Percentiles rank a stretch among this genome's conserved stretches.
Evolutionary conservation across 2,329 filamentous ascomycete genomes (phyloP).

Genomic region (Fusarium bulbicola): DNA sequence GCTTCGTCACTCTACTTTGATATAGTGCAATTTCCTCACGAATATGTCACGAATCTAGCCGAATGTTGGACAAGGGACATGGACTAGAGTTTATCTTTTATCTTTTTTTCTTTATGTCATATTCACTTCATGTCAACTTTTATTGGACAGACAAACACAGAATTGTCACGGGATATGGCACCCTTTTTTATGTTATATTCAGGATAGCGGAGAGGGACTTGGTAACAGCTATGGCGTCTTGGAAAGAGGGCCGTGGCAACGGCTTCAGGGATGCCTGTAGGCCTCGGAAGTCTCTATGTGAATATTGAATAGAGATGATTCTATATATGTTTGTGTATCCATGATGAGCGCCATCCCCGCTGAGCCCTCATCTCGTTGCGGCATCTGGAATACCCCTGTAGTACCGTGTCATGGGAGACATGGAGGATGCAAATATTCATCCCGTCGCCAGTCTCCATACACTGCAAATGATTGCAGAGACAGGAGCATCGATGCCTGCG

Average conservation of each 20-base stretch:
- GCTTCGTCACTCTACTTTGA: background rate
- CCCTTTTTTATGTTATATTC: constrained; percentile 35
- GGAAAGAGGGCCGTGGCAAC: constrained; percentile 40
- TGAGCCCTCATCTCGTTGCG: background rate
- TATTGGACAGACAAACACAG: constrained; percentile 38
- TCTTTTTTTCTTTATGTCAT: constrained; percentile 12
- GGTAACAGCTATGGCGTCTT: constrained; percentile 45
- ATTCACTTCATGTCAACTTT: constrained; percentile 38
- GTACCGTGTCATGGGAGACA: background rate
- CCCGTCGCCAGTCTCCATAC: background rate
- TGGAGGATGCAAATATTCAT: background rate
- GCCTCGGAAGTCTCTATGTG: constrained; percentile 37
- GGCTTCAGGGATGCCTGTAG: constrained; percentile 44
- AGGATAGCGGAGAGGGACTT: constrained; percentile 34
- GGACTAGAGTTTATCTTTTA: constrained; percentile 23
- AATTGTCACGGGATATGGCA: constrained; percentile 37
- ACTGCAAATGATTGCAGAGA: background rate
- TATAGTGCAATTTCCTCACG: constrained; percentile 26
- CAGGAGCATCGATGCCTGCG: background rate
- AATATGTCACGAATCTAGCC: constrained; percentile 36
- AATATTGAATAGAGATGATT: constrained; percentile 44
- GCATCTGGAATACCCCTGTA: too few species aligned
- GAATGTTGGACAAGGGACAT: constrained; percentile 14
- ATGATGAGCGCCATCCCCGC: background rate
- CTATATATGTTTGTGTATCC: constrained; percentile 1